Evolutionary conservation across 1,284 basidiomycete genomes (phyloP).

Genomic region (Clitocybe nebularis): DNA sequence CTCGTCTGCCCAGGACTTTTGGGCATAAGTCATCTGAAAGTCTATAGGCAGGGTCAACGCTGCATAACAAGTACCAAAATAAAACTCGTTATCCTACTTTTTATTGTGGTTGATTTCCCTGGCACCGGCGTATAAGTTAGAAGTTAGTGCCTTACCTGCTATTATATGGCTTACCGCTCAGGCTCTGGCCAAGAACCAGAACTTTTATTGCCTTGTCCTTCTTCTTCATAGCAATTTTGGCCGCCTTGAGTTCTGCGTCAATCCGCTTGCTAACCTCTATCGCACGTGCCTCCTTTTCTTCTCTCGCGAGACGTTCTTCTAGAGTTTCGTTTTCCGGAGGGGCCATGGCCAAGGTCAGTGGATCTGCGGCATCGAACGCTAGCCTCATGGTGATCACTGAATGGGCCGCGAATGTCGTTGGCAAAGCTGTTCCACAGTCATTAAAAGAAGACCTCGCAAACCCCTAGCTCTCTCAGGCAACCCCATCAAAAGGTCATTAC

Average conservation of each 20-base stretch:
- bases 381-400: neutral
- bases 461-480: neutral
- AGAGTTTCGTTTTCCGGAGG: conserved; percentile 27
- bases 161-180: conserved; percentile 29
- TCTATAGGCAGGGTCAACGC: conserved; percentile 27
- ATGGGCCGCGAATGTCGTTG: neutral
- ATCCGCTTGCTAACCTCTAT: conserved; percentile 25
- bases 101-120: conserved; percentile 53
- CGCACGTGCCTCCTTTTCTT: conserved; percentile 23
- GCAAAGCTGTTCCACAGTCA: neutral
- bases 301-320: conserved; percentile 21
- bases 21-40: conserved; percentile 51
- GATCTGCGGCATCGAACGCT: conserved; percentile 15
- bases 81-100: conserved; percentile 31
- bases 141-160: neutral
- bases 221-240: conserved; percentile 26
- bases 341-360: conserved; percentile 23
- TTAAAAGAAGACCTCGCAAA: neutral
- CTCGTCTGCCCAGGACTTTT: conserved; percentile 40
- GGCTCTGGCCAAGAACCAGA: conserved; percentile 44
- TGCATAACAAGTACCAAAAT: neutral
- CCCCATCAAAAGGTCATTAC: neutral
- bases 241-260: conserved; percentile 27
- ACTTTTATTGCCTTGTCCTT: conserved; percentile 48
- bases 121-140: conserved; percentile 1